phyloP scores from a whole-genome alignment of 2,329 filamentous ascomycete species.

The Colletotrichum theobromicola region DNA sequence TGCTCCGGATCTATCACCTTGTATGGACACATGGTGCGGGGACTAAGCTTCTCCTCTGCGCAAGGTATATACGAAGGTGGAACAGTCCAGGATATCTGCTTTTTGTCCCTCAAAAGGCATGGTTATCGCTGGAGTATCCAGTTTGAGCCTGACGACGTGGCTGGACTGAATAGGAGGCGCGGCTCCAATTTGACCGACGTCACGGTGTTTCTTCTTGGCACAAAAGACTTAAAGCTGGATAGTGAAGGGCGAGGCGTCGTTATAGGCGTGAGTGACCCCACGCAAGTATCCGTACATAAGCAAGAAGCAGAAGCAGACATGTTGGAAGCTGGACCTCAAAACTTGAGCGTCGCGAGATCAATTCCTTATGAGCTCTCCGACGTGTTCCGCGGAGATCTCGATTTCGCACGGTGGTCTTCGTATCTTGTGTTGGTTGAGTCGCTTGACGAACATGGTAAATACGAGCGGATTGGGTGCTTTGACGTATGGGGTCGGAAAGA shows the following conservation, averaged over 20 bases:
- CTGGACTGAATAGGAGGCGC: background rate
- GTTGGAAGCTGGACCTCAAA: fast-evolving
- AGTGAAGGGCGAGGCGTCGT: background rate
- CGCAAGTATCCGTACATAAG: background rate
- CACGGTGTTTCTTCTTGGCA: background rate
- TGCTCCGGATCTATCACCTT: background rate
- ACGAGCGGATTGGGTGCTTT: background rate
- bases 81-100: background rate
- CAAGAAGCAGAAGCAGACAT: background rate
- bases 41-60: background rate
- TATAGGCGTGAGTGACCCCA: background rate
- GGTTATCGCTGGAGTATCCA: background rate
- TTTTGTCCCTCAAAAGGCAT: background rate
- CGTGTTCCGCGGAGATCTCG: fast-evolving
- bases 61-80: background rate
- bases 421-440: background rate
- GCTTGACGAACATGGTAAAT: fast-evolving
- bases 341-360: background rate
- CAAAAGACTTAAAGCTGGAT: background rate
- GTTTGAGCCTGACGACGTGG: background rate
- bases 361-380: background rate
- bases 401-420: background rate
- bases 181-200: background rate
- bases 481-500: background rate
- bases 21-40: fast-evolving